phyloP scores from a whole-genome alignment of 495 filamentous ascomycete species.

The Penicillium samsonianum region DNA sequence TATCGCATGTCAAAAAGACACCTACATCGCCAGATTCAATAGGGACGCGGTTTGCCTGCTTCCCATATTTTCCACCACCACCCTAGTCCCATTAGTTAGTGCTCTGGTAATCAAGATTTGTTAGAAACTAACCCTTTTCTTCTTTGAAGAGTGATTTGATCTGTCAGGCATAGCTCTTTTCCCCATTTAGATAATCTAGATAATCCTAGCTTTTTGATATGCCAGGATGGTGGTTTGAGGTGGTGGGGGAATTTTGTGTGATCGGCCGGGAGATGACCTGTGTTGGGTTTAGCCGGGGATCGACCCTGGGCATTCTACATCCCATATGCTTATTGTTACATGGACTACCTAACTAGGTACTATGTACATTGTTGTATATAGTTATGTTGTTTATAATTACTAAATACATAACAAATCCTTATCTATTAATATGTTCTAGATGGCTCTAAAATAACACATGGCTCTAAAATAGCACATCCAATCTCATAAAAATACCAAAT shows the following conservation, averaged over 20 bases:
- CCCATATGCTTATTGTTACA: conserved; percentile 8
- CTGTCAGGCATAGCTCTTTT: conserved; percentile 38
- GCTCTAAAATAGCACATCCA: too few species aligned
- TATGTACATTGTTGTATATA: neutral
- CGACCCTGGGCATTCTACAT: conserved; percentile 6
- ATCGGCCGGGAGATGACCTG: conserved; percentile 6
- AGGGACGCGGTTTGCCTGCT: conserved; percentile 22
- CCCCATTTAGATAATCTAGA: conserved; percentile 28
- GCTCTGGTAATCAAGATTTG: neutral
- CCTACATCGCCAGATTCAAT: conserved; percentile 79
- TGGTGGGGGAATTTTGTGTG: conserved; percentile 24
- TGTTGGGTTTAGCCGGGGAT: conserved; percentile 21
- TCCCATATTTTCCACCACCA: conserved; percentile 32
- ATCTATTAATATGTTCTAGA: neutral
- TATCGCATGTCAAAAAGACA: conserved; percentile 87
- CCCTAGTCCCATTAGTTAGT: conserved; percentile 19
- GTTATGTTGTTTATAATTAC: neutral
- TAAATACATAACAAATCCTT: neutral
- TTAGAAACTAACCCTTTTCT: conserved; percentile 37
- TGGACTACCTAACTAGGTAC: neutral
- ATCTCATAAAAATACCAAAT: neutral
- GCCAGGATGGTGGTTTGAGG: neutral
- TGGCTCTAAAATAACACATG: neutral
- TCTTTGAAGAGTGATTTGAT: conserved; percentile 34
- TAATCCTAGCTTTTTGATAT: conserved; percentile 24